Evolutionary conservation across 768 basidiomycete species (phyloP), one percentile per base, ranked within the genome.

Genomic region (Lactarius sanguifluus): DNA sequence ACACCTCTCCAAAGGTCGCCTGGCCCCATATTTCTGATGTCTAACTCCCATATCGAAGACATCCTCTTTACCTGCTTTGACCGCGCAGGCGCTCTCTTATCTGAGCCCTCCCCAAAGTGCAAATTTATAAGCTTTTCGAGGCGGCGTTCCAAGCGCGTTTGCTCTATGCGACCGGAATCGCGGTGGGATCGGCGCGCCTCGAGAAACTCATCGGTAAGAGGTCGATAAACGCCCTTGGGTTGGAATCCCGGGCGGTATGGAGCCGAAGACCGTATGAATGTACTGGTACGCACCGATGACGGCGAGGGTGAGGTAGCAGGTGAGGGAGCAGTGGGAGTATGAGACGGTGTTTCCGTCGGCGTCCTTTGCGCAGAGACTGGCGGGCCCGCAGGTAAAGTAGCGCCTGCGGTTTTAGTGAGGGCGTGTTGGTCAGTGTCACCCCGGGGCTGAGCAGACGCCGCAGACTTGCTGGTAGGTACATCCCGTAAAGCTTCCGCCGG

Each of bases 171-270:
- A 52, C 83, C 83, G 16, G 76, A 77, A 57, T 82, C 82, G 13
- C 79, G 76, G 47, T 65, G 75, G 34, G 65, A 68, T 23, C 73
- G 77, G 32, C 82, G 80, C 13, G 80, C 69, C 4, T 82, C 82
- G 5, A 87, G 64, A 71, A 94, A 98, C 62, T 93, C 91, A 62
- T 92, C 94, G 8, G 95, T 97, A 43, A 90, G 84, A 6, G 83
- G 86, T 15, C 88, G 79, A 74, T 86, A 89, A 5, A 94, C 85
- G 5, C 96, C 96, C 72, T 83, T 90, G 6, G 96, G 96, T 75
- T 99, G 96, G 74, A 98, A 99, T 1, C 94, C 94, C 3, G 92
- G 87, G 56, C 89, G 87, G 74, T 98, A 98, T 2, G 89, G 90
- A 1, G 88, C 86, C 5, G 66, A 55, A 4, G 71, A 64, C 38